A percentile compares a stretch with the other conserved stretches of the same genome.
These are phyloP conservation scores for Fusarium irregulare DNA, from an alignment of 2,329 filamentous ascomycete species.

Conservation along the genomic window DNA sequence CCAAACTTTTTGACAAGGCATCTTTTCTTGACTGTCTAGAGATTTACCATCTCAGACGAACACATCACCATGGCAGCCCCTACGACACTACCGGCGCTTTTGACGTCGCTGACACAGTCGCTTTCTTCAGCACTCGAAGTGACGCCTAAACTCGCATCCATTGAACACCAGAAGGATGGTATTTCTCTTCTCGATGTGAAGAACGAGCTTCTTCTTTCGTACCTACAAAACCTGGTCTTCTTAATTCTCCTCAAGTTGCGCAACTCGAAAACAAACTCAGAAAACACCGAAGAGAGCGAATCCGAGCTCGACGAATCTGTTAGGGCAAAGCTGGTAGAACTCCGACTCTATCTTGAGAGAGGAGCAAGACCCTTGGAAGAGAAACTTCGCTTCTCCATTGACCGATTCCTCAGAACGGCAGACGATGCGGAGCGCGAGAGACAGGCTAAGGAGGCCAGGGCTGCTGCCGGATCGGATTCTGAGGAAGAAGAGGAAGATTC, in stretches of 20 bases:
- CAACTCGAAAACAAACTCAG: slow-evolving; percentile 54
- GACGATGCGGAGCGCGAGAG: slow-evolving; percentile 72
- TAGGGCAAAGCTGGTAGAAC: slow-evolving; percentile 87
- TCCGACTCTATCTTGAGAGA: slow-evolving; percentile 92
- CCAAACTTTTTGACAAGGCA: slow-evolving; percentile 44
- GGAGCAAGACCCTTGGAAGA: slow-evolving; percentile 91
- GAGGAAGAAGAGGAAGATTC: slow-evolving; percentile 51
- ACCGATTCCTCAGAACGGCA: slow-evolving; percentile 90
- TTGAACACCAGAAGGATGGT: slow-evolving; percentile 82
- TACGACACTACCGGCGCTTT: slow-evolving; percentile 60
- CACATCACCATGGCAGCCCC: slow-evolving; percentile 59
- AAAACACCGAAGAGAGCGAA: slow-evolving; percentile 46
- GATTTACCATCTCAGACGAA: slow-evolving; percentile 36
- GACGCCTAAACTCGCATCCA: slow-evolving; percentile 68
- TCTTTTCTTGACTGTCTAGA: slow-evolving; percentile 23
- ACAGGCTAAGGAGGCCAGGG: slow-evolving; percentile 49
- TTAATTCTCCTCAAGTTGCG: slow-evolving; percentile 85
- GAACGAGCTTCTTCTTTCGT: slow-evolving; percentile 96
- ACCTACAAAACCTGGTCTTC: slow-evolving; percentile 93
- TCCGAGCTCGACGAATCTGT: slow-evolving; percentile 71
- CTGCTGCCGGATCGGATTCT: slow-evolving; percentile 43
- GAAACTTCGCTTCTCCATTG: slow-evolving; percentile 93
- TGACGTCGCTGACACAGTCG: slow-evolving; percentile 68
- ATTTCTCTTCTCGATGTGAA: slow-evolving; percentile 96
- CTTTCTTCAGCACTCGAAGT: slow-evolving; percentile 74